Percentiles rank a stretch among this genome's conserved stretches.
These are phyloP conservation scores for Thamnidium elegans DNA, from an alignment of 192 early-diverging fungal genomes.

Conservation along the genomic window DNA sequence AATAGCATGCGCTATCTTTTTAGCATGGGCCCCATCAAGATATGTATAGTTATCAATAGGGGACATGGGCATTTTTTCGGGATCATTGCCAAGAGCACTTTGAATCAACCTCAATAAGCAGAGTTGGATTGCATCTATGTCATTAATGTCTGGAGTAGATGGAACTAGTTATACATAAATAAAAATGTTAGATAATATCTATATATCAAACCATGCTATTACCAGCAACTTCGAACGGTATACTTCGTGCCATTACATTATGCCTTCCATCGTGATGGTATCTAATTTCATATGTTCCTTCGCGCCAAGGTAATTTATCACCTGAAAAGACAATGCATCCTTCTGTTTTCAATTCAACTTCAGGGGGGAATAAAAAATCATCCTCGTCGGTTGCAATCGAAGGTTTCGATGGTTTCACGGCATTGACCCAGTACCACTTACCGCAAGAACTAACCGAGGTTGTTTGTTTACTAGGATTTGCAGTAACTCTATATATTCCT, in stretches of 20 bases:
- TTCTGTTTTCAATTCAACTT: not conserved
- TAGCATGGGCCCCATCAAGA: conserved; percentile 55
- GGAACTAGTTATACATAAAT: not conserved
- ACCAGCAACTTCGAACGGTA: conserved; percentile 77
- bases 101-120: conserved; percentile 44
- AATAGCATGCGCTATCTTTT: conserved; percentile 76
- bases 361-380: not conserved
- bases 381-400: not conserved
- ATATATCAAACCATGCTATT: conserved; percentile 11
- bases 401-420: not conserved
- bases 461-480: conserved; percentile 68
- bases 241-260: conserved; percentile 68
- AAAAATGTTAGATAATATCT: not conserved
- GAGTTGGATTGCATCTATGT: conserved; percentile 36
- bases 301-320: conserved; percentile 73
- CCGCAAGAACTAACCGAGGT: conserved; percentile 71
- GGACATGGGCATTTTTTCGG: conserved; percentile 41
- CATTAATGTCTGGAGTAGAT: conserved; percentile 20
- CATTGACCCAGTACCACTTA: conserved; percentile 56
- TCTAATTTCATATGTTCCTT: conserved; percentile 86
- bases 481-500: conserved; percentile 78
- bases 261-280: conserved; percentile 84
- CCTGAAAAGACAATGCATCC: conserved; percentile 66
- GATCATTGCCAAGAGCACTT: conserved; percentile 43
- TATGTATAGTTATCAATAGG: conserved; percentile 47